Evolutionary conservation across 139 green algal genomes (phyloP).

Genomic region (Coelastrella sp.): DNA sequence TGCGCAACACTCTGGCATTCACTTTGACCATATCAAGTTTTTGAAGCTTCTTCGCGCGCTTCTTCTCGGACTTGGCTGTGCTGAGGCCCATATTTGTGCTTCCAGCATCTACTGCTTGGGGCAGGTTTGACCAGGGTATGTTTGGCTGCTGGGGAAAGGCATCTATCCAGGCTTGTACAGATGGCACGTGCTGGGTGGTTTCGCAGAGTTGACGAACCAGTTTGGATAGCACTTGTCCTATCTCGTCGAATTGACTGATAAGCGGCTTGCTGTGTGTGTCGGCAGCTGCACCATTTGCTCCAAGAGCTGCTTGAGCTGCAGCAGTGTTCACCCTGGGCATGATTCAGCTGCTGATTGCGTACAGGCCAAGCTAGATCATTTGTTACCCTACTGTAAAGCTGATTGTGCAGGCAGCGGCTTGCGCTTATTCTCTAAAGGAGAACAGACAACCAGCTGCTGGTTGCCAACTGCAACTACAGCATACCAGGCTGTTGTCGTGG

Average conservation of each 20-base stretch:
- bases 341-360: background rate
- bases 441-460: no score
- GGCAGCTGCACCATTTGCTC: background rate
- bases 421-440: background rate
- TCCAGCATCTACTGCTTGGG: slow-evolving; percentile 22
- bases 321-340: background rate
- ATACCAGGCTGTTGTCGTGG: no score
- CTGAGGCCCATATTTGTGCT: slow-evolving; percentile 35
- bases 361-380: no score
- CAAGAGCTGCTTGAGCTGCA: background rate
- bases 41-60: slow-evolving; percentile 24
- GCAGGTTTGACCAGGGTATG: slow-evolving; percentile 15
- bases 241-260: slow-evolving; percentile 1
- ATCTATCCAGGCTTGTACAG: background rate
- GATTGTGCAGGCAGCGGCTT: background rate
- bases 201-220: background rate
- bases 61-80: background rate
- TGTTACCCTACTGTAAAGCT: no score
- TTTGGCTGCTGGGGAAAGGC: background rate
- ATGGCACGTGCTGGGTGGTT: background rate
- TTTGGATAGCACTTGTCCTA: background rate
- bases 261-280: slow-evolving; percentile 2
- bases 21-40: slow-evolving; percentile 21
- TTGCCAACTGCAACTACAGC: no score
- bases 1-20: slow-evolving; percentile 2